Evolutionary conservation across 345 rosid species (phyloP), one percentile per base, ranked within the genome.

Genomic region (Cardamine chenopodiifolia): DNA sequence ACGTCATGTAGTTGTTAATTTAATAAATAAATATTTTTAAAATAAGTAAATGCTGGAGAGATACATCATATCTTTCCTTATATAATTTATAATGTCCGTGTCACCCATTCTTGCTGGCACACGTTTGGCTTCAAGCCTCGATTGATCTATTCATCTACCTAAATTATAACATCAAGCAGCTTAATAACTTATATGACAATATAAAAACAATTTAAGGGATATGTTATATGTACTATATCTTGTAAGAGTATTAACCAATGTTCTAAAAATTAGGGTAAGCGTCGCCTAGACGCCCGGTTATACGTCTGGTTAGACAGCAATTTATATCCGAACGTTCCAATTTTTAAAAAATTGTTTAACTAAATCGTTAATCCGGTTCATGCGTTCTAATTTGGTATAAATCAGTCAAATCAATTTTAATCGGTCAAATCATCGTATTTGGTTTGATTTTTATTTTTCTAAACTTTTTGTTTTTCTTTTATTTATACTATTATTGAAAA

Each of bases 51-150:
- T 44, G 60, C n/a, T 55, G 28, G 66, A 70, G 60, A 55, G 80
- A 70, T 70, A 34, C 75, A 55, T 76, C 71, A 62, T 34, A 76
- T 76, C 75, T 55, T 45, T 63, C 25, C 4, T 18, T 70, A 10
- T 35, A 15, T 68, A 42, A 37, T 40, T n/a, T 34, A 48, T 18
- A 55, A 35, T 22, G 12, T 19, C 58, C 58, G 50, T 62, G 80
- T 76, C 65, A 70, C 22, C 25, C 42, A 37, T 69, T 55, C 65
- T 62, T 69, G 66, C 71, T 70, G 75, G 25, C 75, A 76, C 70
- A 69, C 70, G 71, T 71, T 76, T 76, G 66, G 60, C 54, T 34
- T 32, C 31, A 29, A 75, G 34, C 53, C 61, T 62, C 39, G 9
- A 42, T 28, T 68, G 62, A 68, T 60, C 15, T 55, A 29, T 62